Base-by-base conservation (phyloP, 2,329 filamentous ascomycete genomes). In the Chrysoporthe puriensis region DNA sequence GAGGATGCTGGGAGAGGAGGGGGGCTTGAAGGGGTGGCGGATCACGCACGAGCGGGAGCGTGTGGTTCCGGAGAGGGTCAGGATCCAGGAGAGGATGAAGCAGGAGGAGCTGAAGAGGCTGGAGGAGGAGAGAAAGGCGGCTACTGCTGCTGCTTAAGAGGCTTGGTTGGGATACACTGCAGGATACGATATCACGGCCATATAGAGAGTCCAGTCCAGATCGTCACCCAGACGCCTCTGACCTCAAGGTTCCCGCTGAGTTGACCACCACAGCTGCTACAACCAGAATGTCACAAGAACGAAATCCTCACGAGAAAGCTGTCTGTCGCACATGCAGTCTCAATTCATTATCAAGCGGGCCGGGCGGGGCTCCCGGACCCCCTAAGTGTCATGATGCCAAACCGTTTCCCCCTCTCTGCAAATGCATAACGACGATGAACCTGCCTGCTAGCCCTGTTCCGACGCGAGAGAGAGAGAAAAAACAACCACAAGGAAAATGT, bases 31-130 rank as follows among this genome's bases (percentile, higher is more conserved):
- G 16, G 85, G 80, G 0, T 89, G 87, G 86, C 80, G 78, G 76
- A 85, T 86, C 58, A 79, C 80, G 13, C 79, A 71, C 9, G 77
- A 81, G 40, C 80, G 86, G 69, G 84, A 88, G 75, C 62, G 65
- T 2, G 76, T 88, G 16, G 77, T 88, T 2, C 86, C 84, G 0
- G 80, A 83, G 70, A 77, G 85, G 43, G 71, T 86, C 18, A 77
- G 78, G 63, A 76, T 82, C 7, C 82, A 85, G 75, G 79, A 82
- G 73, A 77, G 76, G 73, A 85, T 86, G 85, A 85, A 81, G 79
- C 74, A 73, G 70, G 79, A 82, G 70, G 84, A 86, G 73, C 71
- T 83, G 66, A 80, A 80, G 75, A 79, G 85, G 71, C 69, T 86
- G 64, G 75, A 75, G 62, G 75, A 75, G 66, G 36, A 64, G 44